A percentile compares a stretch with the other conserved stretches of the same genome.
phyloP scores from a whole-genome alignment of 2,329 filamentous ascomycete species.

The Cadophora luteo-olivacea region DNA sequence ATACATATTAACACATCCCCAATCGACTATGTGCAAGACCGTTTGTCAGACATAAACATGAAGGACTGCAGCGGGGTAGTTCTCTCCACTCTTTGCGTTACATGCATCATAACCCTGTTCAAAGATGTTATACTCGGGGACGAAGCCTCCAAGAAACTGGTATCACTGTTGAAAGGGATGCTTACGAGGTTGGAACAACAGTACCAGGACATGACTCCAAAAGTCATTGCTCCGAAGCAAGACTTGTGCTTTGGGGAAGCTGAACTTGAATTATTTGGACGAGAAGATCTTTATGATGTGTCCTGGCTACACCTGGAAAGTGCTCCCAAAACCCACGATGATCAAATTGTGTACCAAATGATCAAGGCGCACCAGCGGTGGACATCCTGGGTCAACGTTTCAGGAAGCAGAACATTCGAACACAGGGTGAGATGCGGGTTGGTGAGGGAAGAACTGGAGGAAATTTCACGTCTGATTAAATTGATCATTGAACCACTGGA shows the following conservation, averaged over 20 bases:
- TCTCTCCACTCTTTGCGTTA: not conserved
- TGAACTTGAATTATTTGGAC: not conserved
- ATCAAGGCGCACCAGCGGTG: not conserved
- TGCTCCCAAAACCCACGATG: not conserved
- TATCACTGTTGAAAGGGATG: not conserved
- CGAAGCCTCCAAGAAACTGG: too few species aligned
- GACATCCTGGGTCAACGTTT: not conserved
- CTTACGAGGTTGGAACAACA: not conserved
- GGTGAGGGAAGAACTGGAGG: not conserved
- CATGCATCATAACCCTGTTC: not conserved
- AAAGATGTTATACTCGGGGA: not conserved
- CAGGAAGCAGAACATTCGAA: too few species aligned
- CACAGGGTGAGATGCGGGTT: not conserved
- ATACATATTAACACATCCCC: not conserved
- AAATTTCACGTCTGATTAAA: not conserved
- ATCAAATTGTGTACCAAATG: not conserved
- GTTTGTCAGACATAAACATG: not conserved
- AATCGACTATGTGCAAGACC: not conserved
- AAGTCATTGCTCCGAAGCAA: not conserved
- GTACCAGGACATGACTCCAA: not conserved
- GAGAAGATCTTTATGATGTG: not conserved
- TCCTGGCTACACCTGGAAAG: not conserved
- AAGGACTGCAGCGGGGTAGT: not conserved
- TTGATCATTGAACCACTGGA: not conserved
- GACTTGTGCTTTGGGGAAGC: not conserved